Conservation (phyloP, 768 basidiomycete species). For the Fistulinella prunicolor region DNA sequence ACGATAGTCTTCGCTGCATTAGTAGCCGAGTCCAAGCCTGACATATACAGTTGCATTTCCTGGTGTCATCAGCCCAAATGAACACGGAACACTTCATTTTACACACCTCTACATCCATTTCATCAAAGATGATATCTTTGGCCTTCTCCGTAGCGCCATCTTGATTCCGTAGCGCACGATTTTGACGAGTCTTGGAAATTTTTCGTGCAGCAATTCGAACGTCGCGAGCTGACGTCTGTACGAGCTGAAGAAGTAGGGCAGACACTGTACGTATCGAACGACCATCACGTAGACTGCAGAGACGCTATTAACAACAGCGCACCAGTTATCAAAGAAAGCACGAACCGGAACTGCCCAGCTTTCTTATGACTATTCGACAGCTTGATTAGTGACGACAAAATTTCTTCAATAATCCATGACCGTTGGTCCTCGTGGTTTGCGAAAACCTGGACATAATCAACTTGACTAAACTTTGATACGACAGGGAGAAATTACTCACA, state of each 20-base stretch:
- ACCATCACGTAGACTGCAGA: constrained; percentile 79
- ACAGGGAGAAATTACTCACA: constrained; percentile 45
- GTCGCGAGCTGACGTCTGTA: constrained; percentile 91
- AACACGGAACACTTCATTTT: not conserved
- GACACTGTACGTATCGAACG: constrained; percentile 91
- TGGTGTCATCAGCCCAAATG: constrained; percentile 24
- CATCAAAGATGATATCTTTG: constrained; percentile 58
- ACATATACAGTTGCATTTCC: constrained; percentile 70
- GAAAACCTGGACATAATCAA: constrained; percentile 62
- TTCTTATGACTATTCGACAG: constrained; percentile 87
- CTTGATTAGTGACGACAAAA: constrained; percentile 84
- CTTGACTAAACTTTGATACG: not conserved
- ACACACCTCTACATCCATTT: constrained; percentile 61
- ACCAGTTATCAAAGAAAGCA: not conserved
- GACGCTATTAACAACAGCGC: not conserved
- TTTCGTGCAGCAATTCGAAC: constrained; percentile 67
- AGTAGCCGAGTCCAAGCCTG: constrained; percentile 76
- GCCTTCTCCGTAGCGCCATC: constrained; percentile 53
- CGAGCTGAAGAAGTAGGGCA: constrained; percentile 90
- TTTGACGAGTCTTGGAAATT: constrained; percentile 61
- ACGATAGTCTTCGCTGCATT: constrained; percentile 85
- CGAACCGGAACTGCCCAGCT: constrained; percentile 84
- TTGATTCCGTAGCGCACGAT: constrained; percentile 58
- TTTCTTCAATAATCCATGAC: constrained; percentile 98
- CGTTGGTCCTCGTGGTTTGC: constrained; percentile 88